Evolutionary conservation across 192 early-diverging fungal genomes (phyloP).

Genomic region (Coemansia sp.): DNA sequence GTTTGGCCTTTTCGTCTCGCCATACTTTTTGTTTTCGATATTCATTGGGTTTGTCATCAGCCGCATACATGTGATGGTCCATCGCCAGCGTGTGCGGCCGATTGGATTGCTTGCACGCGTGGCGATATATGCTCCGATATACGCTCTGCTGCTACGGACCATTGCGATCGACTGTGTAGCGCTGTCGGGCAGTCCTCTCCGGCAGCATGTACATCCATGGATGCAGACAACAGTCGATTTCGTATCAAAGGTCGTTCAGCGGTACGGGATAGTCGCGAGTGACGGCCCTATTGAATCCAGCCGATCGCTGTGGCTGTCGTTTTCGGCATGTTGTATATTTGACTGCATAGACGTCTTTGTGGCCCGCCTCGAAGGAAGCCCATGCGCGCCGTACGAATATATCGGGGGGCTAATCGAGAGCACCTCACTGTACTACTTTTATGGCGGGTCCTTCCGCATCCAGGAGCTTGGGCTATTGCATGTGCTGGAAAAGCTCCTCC

Average conservation of each 20-base stretch:
- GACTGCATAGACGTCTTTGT: conserved; percentile 55
- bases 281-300: conserved; percentile 1
- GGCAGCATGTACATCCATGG: conserved; percentile 16
- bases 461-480: conserved; percentile 44
- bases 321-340: conserved; percentile 33
- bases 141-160: conserved; percentile 27
- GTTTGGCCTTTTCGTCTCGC: conserved; percentile 47
- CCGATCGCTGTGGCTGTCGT: conserved; percentile 39
- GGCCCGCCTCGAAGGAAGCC: conserved; percentile 50
- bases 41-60: conserved; percentile 43
- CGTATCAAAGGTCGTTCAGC: conserved; percentile 12
- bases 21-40: conserved; percentile 43
- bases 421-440: conserved; percentile 52
- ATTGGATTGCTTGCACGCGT: conserved; percentile 24
- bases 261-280: conserved; percentile 9
- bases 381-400: conserved; percentile 50
- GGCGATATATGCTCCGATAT: conserved; percentile 33
- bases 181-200: conserved; percentile 1
- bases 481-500: conserved; percentile 37
- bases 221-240: conserved; percentile 22
- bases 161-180: conserved; percentile 13
- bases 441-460: conserved; percentile 42
- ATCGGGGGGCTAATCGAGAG: conserved; percentile 48
- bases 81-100: conserved; percentile 43
- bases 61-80: conserved; percentile 50